Evolutionary conservation across 2,329 filamentous ascomycete genomes (phyloP).

Genomic region (Pestalotiopsis sp.): DNA sequence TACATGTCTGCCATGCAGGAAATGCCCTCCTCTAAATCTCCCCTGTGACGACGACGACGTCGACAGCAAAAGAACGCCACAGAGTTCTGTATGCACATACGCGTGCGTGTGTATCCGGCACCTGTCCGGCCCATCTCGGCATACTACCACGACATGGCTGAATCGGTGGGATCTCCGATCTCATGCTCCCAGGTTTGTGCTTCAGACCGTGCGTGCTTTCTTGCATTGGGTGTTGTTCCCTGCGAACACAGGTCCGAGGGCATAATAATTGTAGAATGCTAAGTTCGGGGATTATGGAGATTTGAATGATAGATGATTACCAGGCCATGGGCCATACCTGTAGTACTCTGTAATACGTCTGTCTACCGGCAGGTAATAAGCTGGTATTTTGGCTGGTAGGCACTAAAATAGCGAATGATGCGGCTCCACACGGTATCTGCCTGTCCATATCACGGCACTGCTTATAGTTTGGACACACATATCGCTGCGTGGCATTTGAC

Average conservation of each 20-base stretch:
- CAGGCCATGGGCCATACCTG: no score
- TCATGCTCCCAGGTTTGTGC: background rate
- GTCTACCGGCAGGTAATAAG: no score
- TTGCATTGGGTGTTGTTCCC: background rate
- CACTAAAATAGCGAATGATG: background rate
- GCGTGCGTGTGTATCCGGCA: background rate
- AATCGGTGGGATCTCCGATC: slow-evolving; percentile 11
- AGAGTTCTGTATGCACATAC: background rate
- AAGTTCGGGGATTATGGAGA: background rate
- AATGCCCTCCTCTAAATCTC: background rate
- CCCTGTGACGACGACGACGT: background rate
- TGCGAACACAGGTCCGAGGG: background rate
- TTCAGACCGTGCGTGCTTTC: background rate
- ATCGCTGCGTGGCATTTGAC: background rate
- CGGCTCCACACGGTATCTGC: background rate
- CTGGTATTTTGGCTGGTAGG: background rate
- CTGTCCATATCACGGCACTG: background rate
- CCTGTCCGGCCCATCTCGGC: slow-evolving; percentile 3
- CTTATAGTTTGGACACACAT: background rate
- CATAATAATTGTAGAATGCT: background rate
- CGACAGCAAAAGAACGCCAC: background rate
- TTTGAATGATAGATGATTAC: no score
- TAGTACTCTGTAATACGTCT: no score
- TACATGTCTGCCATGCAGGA: background rate
- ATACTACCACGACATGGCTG: slow-evolving; percentile 3